These are phyloP conservation scores for Boletus insuetus DNA, from an alignment of 768 basidiomycete genomes.

Conservation along the genomic window DNA sequence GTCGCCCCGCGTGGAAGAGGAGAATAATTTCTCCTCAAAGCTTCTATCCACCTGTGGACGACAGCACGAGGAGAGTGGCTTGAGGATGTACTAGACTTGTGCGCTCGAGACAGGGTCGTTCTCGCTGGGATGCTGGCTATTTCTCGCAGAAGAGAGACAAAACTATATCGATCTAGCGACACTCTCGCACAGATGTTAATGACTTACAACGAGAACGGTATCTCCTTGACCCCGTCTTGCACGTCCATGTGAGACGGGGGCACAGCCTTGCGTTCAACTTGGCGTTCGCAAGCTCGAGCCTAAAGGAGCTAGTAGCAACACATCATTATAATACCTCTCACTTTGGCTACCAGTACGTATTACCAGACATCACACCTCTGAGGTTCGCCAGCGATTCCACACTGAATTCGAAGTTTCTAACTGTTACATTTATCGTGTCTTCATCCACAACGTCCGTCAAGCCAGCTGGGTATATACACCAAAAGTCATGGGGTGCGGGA, in stretches of 20 bases:
- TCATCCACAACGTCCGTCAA: slow-evolving; percentile 5
- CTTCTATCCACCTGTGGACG: slow-evolving; percentile 43
- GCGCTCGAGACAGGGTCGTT: slow-evolving; percentile 17
- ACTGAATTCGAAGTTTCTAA: not conserved
- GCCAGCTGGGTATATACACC: slow-evolving; percentile 23
- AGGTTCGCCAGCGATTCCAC: no score
- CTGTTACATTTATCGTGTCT: not conserved
- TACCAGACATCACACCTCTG: no score
- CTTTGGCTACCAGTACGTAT: no score
- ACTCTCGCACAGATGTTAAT: not conserved
- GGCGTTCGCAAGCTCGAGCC: no score
- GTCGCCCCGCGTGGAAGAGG: slow-evolving; percentile 55
- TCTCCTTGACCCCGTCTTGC: slow-evolving; percentile 9
- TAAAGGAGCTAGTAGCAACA: no score
- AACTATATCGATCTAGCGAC: slow-evolving; percentile 32
- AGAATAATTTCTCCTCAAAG: slow-evolving; percentile 40
- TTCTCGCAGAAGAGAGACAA: slow-evolving; percentile 48
- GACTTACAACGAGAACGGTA: slow-evolving; percentile 48
- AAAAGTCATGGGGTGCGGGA: slow-evolving; percentile 3
- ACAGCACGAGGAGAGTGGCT: slow-evolving; percentile 38
- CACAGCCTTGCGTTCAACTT: no score
- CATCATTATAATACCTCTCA: no score
- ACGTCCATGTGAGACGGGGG: slow-evolving; percentile 8
- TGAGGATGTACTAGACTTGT: not conserved
- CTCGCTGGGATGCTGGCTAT: slow-evolving; percentile 34